Evolutionary conservation across 2,329 filamentous ascomycete species (phyloP), one percentile per base, ranked within the genome.

Genomic region (Teratosphaeria viscida): DNA sequence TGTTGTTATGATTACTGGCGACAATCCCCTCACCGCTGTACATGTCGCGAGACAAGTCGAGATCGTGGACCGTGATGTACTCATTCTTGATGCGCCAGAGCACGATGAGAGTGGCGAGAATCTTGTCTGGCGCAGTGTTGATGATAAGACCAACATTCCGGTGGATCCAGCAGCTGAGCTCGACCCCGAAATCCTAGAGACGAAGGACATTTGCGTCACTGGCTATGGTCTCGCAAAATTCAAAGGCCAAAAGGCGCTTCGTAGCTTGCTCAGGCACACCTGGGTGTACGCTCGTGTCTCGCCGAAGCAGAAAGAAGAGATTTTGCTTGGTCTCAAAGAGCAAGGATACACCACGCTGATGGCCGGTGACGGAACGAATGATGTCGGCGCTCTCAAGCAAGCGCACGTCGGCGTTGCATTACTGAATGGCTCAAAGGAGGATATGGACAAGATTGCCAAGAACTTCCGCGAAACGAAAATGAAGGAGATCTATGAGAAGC

Each of bases 231-330:
- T 99, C 57, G 83, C 87, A 57, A 94, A 95, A 73, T 95, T 95
- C 80, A 89, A 88, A 75, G 89, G 84, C 59, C 88, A 96, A 71
- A 75, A 83, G 59, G 90, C 85, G 55, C 88, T 92, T 76, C 80
- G 82, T 57, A 84, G 89, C 59, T 81, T 99, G 56, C 81, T 97
- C 35, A 87, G 92, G 56, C 83, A 97, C 75, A 86, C 92, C 14
- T 99, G 94, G 94, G 94, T 99, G 4, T 99, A 99, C 72, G 94
- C 94, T 65, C 90, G 94, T 70, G 94, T 99, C 10, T 99, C 94
- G 1, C 94, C 94, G 8, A 96, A 96, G 80, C 94, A 99, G 71
- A 99, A 99, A 79, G 94, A 99, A 75, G 92, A 97, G 58, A 97
- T 99, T 70, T 81, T 99, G n/a, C 83, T 96, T 26, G 94, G 94